Evolutionary conservation across 306 rosid species (phyloP), one percentile per base, ranked within the genome.

Genomic region (Datisca glomerata): DNA sequence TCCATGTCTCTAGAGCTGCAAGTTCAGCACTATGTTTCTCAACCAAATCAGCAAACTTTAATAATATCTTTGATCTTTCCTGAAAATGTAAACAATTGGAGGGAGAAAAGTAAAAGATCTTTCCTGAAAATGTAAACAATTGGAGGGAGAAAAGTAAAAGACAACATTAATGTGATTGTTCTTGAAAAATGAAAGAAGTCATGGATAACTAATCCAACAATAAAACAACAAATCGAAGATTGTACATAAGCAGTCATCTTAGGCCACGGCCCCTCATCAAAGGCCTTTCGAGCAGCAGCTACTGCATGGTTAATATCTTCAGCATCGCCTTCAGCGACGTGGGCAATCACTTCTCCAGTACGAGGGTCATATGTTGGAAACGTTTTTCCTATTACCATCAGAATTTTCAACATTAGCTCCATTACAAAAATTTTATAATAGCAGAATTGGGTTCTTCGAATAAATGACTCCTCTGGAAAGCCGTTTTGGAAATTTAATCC

Each of bases 201-300:
- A 18, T 12, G 9, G 57, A 10, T 18, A 12, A 24, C 47, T 22
- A 52, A 28, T 50, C 21, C 46, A 55, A 27, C 19, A 38, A 29
- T 17, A 43, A 17, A 4, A 46, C 43, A 47, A 51, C 37, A 42
- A 14, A 45, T 34, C 37, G 17, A 32, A 61, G 38, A 16, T 15
- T 29, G 27, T 68, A 87, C 97, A 76, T 87, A 83, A 46, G 94
- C 74, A 7, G 70, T 18, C 97, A 87, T 79, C 64, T 56, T 87
- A 2, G 97, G 97, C 97, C 97, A 87, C 17, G 94, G 94, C 18
- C 97, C 97, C 55, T 87, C 93, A 49, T 87, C 94, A 8, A 87
- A 87, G 32, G 97, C 97, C 76, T 71, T 77, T 12, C 97, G 85
- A n/a, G 97, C 97, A 27, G 94, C 94, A 15, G 75, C 45, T 14